These are phyloP conservation scores for Desmodesmus armatus DNA, from an alignment of 139 green algal genomes.

Conservation along the genomic window DNA sequence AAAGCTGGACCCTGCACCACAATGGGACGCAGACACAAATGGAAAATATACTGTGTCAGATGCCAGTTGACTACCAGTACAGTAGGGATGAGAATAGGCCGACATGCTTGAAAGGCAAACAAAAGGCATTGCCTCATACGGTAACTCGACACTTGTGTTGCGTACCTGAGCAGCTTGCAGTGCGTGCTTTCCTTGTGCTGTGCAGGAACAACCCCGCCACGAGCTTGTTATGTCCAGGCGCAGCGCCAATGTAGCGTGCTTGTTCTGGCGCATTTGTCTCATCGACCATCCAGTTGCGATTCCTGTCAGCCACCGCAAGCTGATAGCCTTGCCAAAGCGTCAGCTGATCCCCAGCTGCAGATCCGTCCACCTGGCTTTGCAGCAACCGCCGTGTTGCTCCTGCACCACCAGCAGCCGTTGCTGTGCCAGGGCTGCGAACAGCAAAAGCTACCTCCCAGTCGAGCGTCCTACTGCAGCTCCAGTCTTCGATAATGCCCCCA, in stretches of 20 bases:
- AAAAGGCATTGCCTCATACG: no score
- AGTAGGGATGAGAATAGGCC: no score
- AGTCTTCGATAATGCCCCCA: neutral
- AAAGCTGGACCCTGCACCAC: neutral
- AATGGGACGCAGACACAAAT: no score
- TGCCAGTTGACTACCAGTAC: no score
- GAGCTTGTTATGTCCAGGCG: constrained; percentile 45
- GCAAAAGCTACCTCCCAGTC: no score
- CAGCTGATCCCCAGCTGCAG: no score
- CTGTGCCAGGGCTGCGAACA: no score
- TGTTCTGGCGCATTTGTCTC: constrained; percentile 7
- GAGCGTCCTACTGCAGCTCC: neutral
- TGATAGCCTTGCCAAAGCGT: neutral
- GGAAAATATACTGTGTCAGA: neutral
- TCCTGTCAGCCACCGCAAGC: neutral
- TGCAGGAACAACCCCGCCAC: constrained; percentile 58
- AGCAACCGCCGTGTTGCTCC: no score
- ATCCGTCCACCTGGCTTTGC: no score
- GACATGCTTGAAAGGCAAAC: no score
- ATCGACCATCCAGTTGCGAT: neutral
- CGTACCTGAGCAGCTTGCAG: neutral
- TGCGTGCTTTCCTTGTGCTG: constrained; percentile 43
- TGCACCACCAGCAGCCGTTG: no score
- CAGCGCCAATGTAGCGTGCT: constrained; percentile 24
- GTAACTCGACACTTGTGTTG: no score